Evolutionary conservation across 768 basidiomycete genomes (phyloP).

Genomic region (Hericium rajendrae): DNA sequence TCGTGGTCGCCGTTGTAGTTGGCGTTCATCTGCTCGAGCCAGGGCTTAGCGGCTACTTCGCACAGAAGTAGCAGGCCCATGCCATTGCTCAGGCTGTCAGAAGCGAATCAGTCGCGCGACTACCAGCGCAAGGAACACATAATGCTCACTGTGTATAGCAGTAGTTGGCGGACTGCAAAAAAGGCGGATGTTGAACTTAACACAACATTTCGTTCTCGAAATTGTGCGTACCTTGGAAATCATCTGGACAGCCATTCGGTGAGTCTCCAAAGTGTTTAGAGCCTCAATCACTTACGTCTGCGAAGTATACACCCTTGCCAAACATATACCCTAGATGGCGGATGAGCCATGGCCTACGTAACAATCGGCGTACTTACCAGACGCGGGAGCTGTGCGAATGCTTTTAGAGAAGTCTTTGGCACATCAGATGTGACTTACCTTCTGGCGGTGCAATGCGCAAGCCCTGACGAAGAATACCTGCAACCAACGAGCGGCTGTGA

Average conservation of each 20-base stretch:
- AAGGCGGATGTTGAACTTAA: not conserved
- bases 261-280: not conserved
- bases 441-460: conserved; percentile 58
- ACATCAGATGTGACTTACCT: conserved; percentile 38
- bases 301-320: conserved; percentile 59
- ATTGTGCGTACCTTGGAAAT: conserved; percentile 44
- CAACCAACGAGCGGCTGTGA: not conserved
- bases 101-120: conserved; percentile 1
- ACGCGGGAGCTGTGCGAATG: conserved; percentile 32
- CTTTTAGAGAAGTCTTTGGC: conserved; percentile 45
- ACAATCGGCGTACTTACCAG: conserved; percentile 20
- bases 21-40: conserved; percentile 36
- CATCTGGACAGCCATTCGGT: conserved; percentile 29
- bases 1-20: conserved; percentile 39
- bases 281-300: conserved; percentile 33
- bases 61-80: conserved; percentile 51
- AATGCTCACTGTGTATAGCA: conserved; percentile 37
- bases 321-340: conserved; percentile 41
- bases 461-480: conserved; percentile 52
- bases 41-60: conserved; percentile 49
- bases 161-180: conserved; percentile 43
- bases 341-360: not conserved
- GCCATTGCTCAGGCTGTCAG: conserved; percentile 36
- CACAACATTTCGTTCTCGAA: not conserved
- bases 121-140: not conserved